phyloP scores from a whole-genome alignment of 331 rosid species.

The Pyracantha coccinea region DNA sequence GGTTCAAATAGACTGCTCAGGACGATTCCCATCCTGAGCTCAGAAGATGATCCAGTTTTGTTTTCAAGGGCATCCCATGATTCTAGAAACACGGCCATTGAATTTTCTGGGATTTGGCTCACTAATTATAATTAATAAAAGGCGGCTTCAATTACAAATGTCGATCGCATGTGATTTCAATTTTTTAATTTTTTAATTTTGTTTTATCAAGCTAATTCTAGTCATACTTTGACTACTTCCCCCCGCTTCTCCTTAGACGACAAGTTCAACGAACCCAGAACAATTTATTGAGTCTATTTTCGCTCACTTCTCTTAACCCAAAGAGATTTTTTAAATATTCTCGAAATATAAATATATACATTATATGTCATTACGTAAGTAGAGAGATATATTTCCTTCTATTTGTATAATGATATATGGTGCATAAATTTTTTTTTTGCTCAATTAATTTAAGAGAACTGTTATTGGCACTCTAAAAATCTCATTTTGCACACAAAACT shows the following conservation, averaged over 20 bases:
- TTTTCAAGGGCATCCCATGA: background rate
- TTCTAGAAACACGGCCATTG: background rate
- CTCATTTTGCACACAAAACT: too few relatives aligned
- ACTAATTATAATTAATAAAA: background rate
- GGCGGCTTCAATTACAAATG: background rate
- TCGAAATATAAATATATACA: accelerated
- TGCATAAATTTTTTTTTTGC: too few relatives aligned
- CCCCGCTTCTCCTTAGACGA: background rate
- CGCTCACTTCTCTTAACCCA: accelerated
- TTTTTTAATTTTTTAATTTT: too few relatives aligned
- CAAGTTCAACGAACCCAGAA: background rate
- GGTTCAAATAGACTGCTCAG: too few relatives aligned
- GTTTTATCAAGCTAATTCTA: background rate
- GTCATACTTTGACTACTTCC: background rate
- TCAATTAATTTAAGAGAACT: too few relatives aligned
- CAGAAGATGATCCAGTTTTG: too few relatives aligned
- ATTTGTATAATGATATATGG: too few relatives aligned
- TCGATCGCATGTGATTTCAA: background rate
- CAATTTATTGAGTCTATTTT: too few relatives aligned
- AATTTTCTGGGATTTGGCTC: background rate
- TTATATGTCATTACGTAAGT: too few relatives aligned
- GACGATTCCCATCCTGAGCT: too few relatives aligned
- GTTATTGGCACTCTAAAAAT: too few relatives aligned
- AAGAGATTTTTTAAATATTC: too few relatives aligned
- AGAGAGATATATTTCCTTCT: accelerated